Conservation (phyloP, 2,329 filamentous ascomycete genomes). For the Pezicula neosporulosa region DNA sequence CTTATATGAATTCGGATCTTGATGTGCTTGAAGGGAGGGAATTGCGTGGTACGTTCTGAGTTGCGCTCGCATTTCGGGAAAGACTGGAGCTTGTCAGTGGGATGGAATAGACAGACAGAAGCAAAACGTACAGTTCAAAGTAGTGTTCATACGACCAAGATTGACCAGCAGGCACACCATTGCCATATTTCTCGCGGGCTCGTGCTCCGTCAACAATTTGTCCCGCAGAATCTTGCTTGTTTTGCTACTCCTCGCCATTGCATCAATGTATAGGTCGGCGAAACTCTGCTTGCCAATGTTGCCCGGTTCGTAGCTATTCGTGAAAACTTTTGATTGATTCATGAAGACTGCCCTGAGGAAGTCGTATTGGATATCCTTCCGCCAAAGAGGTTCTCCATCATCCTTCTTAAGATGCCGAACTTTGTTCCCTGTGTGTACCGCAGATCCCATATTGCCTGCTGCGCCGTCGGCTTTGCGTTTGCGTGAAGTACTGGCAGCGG, state of each 20-base stretch:
- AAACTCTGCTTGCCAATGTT: slow-evolving; percentile 68
- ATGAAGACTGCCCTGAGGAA: slow-evolving; percentile 80
- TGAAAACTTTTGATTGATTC: slow-evolving; percentile 73
- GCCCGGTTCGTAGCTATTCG: slow-evolving; percentile 76
- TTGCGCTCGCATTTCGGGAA: slow-evolving; percentile 98
- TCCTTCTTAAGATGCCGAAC: slow-evolving; percentile 85
- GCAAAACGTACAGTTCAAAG: slow-evolving; percentile 75
- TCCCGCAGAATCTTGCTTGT: slow-evolving; percentile 98
- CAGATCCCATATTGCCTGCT: slow-evolving; percentile 14
- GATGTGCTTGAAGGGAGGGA: slow-evolving; percentile 88
- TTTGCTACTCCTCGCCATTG: slow-evolving; percentile 98
- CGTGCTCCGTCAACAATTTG: slow-evolving; percentile 87
- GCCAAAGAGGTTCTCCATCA: slow-evolving; percentile 82
- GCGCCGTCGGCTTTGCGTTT: slow-evolving; percentile 13
- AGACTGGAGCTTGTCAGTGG: slow-evolving; percentile 59
- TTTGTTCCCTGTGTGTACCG: slow-evolving; percentile 45
- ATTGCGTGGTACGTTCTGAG: slow-evolving; percentile 97
- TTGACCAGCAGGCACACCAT: slow-evolving; percentile 99
- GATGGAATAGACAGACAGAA: slow-evolving; percentile 4
- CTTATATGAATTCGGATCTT: slow-evolving; percentile 95
- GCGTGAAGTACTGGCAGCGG: slow-evolving; percentile 8
- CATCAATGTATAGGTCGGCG: slow-evolving; percentile 95
- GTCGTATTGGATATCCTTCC: slow-evolving; percentile 84
- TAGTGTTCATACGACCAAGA: slow-evolving; percentile 98
- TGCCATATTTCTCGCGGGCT: slow-evolving; percentile 94